These are phyloP conservation scores for Spiraea crenata DNA, from an alignment of 331 rosid genomes.

Conservation along the genomic window DNA sequence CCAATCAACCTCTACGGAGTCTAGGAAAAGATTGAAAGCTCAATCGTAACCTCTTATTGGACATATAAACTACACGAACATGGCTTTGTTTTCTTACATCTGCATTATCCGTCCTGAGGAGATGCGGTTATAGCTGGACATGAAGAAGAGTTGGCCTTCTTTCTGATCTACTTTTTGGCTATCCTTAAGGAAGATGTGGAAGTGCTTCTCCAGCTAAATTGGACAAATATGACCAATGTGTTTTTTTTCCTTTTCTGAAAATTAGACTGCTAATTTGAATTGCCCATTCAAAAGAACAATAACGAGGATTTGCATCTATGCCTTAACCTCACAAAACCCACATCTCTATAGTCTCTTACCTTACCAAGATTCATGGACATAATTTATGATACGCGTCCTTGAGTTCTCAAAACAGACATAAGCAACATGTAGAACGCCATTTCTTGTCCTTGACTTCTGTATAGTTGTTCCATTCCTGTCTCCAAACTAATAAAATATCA, in stretches of 20 bases:
- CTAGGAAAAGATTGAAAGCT: background rate
- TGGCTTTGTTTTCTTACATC: constrained; percentile 6
- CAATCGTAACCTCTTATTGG: background rate
- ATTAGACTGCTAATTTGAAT: background rate
- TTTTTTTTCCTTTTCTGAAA: background rate
- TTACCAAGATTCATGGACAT: no score
- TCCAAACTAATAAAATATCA: no score
- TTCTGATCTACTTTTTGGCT: constrained; percentile 16
- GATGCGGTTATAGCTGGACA: constrained; percentile 17
- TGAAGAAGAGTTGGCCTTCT: constrained; percentile 10
- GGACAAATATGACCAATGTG: background rate
- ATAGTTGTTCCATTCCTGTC: no score
- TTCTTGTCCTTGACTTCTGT: no score
- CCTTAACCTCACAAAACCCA: no score
- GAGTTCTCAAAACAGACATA: no score
- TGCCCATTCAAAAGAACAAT: no score
- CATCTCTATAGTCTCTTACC: no score
- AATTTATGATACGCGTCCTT: no score
- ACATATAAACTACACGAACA: background rate
- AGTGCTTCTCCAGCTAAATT: constrained; percentile 1
- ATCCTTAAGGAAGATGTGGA: no score
- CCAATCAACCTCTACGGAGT: background rate
- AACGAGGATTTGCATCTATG: no score
- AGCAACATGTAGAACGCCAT: no score
- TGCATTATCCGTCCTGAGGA: background rate